phyloP scores from a whole-genome alignment of 2,329 filamentous ascomycete genomes.

The Venturia carpophila region DNA sequence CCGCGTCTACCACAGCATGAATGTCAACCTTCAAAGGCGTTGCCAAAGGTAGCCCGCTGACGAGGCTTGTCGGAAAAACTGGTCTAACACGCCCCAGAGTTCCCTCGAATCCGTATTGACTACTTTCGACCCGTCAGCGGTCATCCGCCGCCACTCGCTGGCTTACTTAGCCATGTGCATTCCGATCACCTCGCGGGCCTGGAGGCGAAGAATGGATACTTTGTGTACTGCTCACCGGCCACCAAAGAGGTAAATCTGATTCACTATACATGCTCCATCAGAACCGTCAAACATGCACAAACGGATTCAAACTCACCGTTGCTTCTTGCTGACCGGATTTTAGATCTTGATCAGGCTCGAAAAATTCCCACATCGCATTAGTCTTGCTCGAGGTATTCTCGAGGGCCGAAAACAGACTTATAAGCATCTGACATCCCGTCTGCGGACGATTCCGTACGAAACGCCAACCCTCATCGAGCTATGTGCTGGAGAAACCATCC shows the following conservation, averaged over 20 bases:
- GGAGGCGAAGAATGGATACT: conserved; percentile 66
- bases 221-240: conserved; percentile 83
- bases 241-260: conserved; percentile 54
- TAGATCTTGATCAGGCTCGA: conserved; percentile 70
- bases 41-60: conserved; percentile 22
- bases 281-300: neutral
- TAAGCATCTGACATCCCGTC: conserved; percentile 61
- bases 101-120: conserved; percentile 75
- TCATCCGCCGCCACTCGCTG: conserved; percentile 60
- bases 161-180: conserved; percentile 87
- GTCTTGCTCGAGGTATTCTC: conserved; percentile 68
- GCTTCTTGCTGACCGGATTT: neutral
- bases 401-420: conserved; percentile 70
- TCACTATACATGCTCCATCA: neutral
- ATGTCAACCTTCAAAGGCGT: conserved; percentile 34
- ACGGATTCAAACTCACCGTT: neutral
- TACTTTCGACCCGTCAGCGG: conserved; percentile 59
- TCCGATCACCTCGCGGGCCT: conserved; percentile 81
- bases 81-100: conserved; percentile 45
- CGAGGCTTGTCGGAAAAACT: neutral
- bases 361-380: conserved; percentile 70
- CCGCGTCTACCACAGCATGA: neutral
- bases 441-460: conserved; percentile 75
- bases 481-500: conserved; percentile 57
- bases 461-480: conserved; percentile 73